Evolutionary conservation across 2,329 filamentous ascomycete genomes (phyloP), one percentile per base, ranked within the genome.

Genomic region (Ophiostoma sp.): DNA sequence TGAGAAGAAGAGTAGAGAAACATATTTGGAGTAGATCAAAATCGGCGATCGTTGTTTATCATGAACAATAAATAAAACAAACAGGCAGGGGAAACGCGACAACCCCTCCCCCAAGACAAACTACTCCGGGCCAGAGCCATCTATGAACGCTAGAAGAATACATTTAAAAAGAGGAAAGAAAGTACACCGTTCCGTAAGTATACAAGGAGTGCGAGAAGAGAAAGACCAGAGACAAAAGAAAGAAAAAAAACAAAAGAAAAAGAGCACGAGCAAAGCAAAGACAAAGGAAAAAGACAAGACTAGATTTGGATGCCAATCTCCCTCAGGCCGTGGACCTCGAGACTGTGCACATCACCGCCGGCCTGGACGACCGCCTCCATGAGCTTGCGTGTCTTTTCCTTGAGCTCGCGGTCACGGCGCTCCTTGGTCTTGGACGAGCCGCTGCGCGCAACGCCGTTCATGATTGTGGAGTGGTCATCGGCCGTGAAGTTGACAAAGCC

Each of bases 381-480:
- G 68, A 93, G 76, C 75, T 85, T 83, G 73, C 88, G 80, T 74
- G 91, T 82, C 78, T 89, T 88, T 75, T 97, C 94, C 67, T 85
- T 82, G 1, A 92, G 92, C 80, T 97, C 94, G 77, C 92, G 90
- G 78, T 98, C 94, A 66, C 95, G 82, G 68, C 93, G 81, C n/a
- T 92, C 92, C 77, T 97, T 97, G 8, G 95, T 98, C 84, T 98
- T 98, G 73, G 87, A 91, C 73, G 89, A 93, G 9, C 95, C 95
- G 72, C 89, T 93, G 0, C 94, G 94, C 63, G 95, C 95, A 12
- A 99, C 95, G 5, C 93, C 94, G 7, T 87, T 92, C 78, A 99
- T 86, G 60, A 99, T 88, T 75, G 90, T 86, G 14, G 84, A 81
- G 74, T 88, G 89, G 77, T 99, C 93, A 65, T 84, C 82, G 0